phyloP scores from a whole-genome alignment of 2,329 filamentous ascomycete species.

The Herpotrichia juniperi region DNA sequence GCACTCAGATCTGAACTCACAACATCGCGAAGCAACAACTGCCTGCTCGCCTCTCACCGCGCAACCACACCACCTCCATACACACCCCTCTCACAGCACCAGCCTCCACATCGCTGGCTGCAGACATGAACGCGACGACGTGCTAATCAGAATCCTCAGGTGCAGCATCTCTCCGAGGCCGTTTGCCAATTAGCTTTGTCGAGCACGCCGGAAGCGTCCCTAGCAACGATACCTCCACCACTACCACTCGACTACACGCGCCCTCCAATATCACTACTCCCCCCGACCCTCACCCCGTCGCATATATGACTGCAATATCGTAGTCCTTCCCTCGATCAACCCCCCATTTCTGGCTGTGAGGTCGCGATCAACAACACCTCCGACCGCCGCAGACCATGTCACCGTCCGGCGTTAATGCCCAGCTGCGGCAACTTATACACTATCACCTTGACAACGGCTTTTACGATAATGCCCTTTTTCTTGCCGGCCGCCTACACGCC shows the following conservation, averaged over 20 bases:
- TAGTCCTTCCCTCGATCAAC: constrained; percentile 4
- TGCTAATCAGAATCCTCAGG: neutral
- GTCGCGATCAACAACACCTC: constrained; percentile 13
- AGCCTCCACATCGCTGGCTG: neutral
- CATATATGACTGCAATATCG: constrained; percentile 30
- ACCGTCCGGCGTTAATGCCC: constrained; percentile 61
- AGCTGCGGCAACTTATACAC: constrained; percentile 70
- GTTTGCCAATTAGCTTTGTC: constrained; percentile 48
- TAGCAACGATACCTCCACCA: constrained; percentile 32
- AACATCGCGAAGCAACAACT: neutral
- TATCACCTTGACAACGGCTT: constrained; percentile 88
- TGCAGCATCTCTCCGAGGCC: constrained; percentile 6
- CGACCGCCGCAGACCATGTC: constrained; percentile 54
- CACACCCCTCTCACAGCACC: neutral
- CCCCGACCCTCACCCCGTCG: constrained; percentile 24
- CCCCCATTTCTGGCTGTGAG: constrained; percentile 9
- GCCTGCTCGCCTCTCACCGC: neutral
- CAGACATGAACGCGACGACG: neutral
- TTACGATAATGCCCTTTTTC: constrained; percentile 89
- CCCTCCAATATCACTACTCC: constrained; percentile 2
- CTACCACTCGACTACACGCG: neutral
- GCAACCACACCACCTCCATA: neutral
- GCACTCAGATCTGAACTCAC: neutral
- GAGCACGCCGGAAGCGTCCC: constrained; percentile 39
- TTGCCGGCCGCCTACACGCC: constrained; percentile 83